phyloP scores from a whole-genome alignment of 208 protist genomes.

The Crithidia expoeki region DNA sequence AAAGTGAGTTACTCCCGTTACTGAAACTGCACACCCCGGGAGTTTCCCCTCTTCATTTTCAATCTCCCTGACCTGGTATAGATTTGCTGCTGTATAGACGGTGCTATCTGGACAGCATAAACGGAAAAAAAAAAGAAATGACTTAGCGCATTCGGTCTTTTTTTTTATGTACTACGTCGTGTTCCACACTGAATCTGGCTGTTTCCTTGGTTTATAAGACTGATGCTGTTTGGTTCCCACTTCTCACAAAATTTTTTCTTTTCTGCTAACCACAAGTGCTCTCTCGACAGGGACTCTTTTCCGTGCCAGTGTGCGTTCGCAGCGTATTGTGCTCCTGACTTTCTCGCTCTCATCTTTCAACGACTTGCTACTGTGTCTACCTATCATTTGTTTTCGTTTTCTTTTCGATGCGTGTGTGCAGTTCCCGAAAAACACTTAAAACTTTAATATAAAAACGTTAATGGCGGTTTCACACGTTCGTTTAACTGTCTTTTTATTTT shows the following conservation, averaged over 20 bases:
- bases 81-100: neutral
- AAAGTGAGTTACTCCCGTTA: too few species aligned
- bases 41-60: conserved; percentile 18
- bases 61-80: too few species aligned
- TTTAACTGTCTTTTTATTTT: conserved; percentile 1
- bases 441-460: conserved; percentile 6
- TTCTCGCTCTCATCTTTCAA: neutral
- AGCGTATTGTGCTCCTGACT: neutral
- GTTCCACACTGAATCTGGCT: too few species aligned
- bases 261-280: too few species aligned
- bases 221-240: too few species aligned
- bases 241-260: too few species aligned
- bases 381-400: neutral
- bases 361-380: neutral
- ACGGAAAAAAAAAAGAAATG: neutral
- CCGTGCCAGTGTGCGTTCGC: neutral
- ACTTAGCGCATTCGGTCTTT: neutral
- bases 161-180: neutral
- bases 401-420: neutral
- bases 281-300: too few species aligned
- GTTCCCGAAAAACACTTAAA: neutral
- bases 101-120: neutral
- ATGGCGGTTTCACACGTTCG: neutral
- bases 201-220: too few species aligned
- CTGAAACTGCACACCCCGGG: neutral